Evolutionary conservation across 768 basidiomycete species (phyloP).

Genomic region (Udeniomyces megalosporus): DNA sequence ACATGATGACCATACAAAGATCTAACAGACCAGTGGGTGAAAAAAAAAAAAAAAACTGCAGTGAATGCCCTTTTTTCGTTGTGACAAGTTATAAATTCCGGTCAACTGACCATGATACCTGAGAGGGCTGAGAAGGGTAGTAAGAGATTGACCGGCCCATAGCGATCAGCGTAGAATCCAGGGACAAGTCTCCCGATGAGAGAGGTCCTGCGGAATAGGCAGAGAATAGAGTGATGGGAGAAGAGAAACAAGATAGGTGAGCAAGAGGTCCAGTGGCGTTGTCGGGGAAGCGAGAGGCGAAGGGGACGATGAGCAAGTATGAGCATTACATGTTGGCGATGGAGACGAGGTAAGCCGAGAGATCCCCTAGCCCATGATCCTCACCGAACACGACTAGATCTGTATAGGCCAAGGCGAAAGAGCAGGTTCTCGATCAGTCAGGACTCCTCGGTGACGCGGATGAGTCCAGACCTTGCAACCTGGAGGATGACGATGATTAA

Average conservation of each 20-base stretch:
- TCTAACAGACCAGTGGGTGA: background rate
- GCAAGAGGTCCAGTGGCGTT: background rate
- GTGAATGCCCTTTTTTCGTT: background rate
- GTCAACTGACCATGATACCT: conserved; percentile 9
- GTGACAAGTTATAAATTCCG: no score
- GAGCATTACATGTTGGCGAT: conserved; percentile 10
- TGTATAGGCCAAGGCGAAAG: no score
- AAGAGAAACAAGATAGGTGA: background rate
- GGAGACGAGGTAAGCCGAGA: conserved; percentile 8
- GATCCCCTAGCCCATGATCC: background rate
- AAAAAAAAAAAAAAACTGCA: background rate
- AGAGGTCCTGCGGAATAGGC: background rate
- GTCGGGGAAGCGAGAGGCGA: background rate
- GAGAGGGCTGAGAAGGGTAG: background rate
- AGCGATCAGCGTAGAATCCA: conserved; percentile 4
- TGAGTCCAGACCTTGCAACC: no score
- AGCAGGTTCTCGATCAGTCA: no score
- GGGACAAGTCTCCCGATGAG: conserved; percentile 10
- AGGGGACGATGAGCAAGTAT: no score
- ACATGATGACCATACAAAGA: conserved; percentile 13
- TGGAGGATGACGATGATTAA: no score
- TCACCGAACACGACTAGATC: conserved; percentile 4
- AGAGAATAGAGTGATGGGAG: no score
- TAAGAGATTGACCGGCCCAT: conserved; percentile 11
- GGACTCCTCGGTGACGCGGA: no score